Base-by-base conservation (phyloP, 306 rosid species). In the Prunus campanulata region DNA sequence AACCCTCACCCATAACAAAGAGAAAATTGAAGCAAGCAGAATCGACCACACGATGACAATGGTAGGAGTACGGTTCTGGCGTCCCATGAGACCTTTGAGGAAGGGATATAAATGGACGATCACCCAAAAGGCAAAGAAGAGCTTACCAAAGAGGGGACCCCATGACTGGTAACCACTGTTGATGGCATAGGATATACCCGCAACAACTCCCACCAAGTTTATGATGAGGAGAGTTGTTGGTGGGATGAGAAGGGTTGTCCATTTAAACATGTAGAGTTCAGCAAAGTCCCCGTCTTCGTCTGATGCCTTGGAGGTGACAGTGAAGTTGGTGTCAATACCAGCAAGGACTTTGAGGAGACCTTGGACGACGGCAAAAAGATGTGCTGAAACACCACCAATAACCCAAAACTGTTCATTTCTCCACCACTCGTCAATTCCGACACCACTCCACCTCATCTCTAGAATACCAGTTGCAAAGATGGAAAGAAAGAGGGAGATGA, bases 371-470 rank as follows among this genome's bases (percentile, higher is more conserved):
- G 98, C 98, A 27, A 92, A 95, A 9, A 95, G 90, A 87, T 95
- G 98, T 4, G 97, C 83, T 0, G 98, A 95, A 18, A 95, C 97
- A 64, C 99, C 99, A 52, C 99, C 98, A 0, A 96, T 96, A 29
- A 96, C 99, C 99, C 99, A 96, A 77, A 95, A 95, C 72, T 92
- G 98, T 76, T 95, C 98, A 10, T 95, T 95, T 79, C 98, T 95
- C 98, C 98, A 95, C 98, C 97, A 95, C 79, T 95, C 98, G 0
- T 95, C 98, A 0, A 95, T 90, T 83, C 97, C 96, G 0, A 95
- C 98, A 2, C 98, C 98, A 14, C 98, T 95, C 98, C 98, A 95
- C 77, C 98, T 85, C 98, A 95, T 95, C 91, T 95, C 98, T 5
- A 95, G 97, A 72, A 95, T 92, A 79, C 98, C 97, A 0, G 98